Evolutionary conservation across 202 grass and related monocot genomes (phyloP).

Genomic region (Panicum virgatum): DNA sequence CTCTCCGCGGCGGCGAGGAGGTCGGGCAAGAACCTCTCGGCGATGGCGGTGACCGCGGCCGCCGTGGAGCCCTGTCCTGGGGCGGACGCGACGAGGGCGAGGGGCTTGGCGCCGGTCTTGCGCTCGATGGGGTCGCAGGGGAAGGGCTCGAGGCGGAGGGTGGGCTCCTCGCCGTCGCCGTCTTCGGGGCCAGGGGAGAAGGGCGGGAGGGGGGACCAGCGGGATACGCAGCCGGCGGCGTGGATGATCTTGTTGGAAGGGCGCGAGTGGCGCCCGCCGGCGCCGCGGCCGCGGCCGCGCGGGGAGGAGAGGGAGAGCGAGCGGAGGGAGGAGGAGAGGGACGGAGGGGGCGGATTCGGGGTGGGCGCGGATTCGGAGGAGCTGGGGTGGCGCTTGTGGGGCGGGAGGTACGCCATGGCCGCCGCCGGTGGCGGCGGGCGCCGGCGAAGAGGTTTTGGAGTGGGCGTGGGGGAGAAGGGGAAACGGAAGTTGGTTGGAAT

Average conservation of each 20-base stretch:
- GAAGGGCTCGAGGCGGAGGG: constrained; percentile 49
- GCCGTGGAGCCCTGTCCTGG: background rate
- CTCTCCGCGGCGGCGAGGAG: constrained; percentile 44
- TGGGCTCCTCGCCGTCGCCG: background rate
- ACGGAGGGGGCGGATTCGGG: constrained; percentile 30
- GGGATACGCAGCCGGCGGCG: constrained; percentile 47
- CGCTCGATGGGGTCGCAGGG: constrained; percentile 49
- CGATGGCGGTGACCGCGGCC: constrained; percentile 35
- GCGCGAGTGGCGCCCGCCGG: background rate
- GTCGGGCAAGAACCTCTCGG: constrained; percentile 45
- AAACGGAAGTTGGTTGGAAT: constrained; percentile 9
- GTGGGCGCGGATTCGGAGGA: constrained; percentile 19
- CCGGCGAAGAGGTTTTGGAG: constrained; percentile 12
- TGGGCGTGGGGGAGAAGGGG: background rate
- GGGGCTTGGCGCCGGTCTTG: constrained; percentile 52
- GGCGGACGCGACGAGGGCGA: constrained; percentile 44
- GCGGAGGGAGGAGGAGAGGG: constrained; percentile 44
- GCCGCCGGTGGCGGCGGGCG: background rate
- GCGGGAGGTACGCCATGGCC: constrained; percentile 79
- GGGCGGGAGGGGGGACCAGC: constrained; percentile 44
- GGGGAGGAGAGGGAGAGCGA: constrained; percentile 37
- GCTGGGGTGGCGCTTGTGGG: constrained; percentile 68
- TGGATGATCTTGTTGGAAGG: constrained; percentile 45
- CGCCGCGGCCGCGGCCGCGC: constrained; percentile 4
- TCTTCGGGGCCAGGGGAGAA: background rate